phyloP scores from a whole-genome alignment of 2,329 filamentous ascomycete genomes.

The Neonectria neomacrospora region DNA sequence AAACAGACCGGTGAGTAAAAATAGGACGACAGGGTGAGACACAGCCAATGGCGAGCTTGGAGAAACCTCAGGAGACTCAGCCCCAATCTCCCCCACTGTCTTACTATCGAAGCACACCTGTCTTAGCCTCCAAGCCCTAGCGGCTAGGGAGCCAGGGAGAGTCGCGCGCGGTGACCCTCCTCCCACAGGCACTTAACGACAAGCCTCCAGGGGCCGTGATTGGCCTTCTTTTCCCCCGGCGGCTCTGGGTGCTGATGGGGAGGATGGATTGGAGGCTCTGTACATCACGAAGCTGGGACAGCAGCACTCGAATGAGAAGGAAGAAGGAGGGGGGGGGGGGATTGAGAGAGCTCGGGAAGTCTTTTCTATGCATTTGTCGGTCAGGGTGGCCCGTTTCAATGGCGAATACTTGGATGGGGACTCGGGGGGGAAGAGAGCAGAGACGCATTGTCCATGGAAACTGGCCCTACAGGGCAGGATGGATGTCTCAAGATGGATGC shows the following conservation, averaged over 20 bases:
- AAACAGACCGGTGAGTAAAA: slow-evolving; percentile 19
- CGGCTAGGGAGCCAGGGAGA: slow-evolving; percentile 17
- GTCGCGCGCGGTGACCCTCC: not conserved
- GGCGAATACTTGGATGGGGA: not conserved
- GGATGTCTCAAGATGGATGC: slow-evolving; percentile 11
- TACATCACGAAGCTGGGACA: not conserved
- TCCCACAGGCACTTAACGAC: not conserved
- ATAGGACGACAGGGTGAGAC: slow-evolving; percentile 24
- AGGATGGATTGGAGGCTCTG: not conserved
- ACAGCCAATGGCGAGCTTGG: slow-evolving; percentile 19
- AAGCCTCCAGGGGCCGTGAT: not conserved
- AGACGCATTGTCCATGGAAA: not conserved
- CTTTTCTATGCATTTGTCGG: not conserved
- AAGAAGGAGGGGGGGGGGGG: not conserved
- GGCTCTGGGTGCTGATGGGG: slow-evolving; percentile 5
- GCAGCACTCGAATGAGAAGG: too few relatives aligned
- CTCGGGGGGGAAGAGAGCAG: not conserved
- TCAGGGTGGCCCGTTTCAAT: slow-evolving; percentile 5
- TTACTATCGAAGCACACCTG: slow-evolving; percentile 7
- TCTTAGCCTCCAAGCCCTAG: slow-evolving; percentile 28
- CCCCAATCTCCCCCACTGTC: slow-evolving; percentile 20
- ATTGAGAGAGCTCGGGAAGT: not conserved
- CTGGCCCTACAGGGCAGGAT: slow-evolving; percentile 19
- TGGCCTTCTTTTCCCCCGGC: not conserved
- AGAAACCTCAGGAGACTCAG: slow-evolving; percentile 23